phyloP scores from a whole-genome alignment of 257 asterid species.

The Solanum chaucha region DNA sequence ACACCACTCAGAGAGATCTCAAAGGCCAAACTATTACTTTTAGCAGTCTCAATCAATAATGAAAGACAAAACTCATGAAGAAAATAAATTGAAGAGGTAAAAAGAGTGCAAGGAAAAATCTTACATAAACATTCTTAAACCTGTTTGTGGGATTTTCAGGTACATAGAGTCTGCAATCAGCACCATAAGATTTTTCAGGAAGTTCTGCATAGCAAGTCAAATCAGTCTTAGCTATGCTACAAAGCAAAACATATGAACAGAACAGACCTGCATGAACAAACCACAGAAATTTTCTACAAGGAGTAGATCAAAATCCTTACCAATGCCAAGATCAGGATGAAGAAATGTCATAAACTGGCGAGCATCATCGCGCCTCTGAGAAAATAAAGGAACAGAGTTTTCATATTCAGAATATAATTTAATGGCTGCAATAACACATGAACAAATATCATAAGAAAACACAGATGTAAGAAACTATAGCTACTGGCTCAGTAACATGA shows the following conservation, averaged over 20 bases:
- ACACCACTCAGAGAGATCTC: not conserved
- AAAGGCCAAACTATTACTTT: slow-evolving; percentile 4
- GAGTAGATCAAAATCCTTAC: slow-evolving; percentile 34
- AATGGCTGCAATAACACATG: not conserved
- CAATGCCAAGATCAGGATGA: slow-evolving; percentile 91
- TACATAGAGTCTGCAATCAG: slow-evolving; percentile 85
- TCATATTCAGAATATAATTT: not conserved
- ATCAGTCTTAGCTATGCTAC: not conserved
- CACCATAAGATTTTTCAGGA: slow-evolving; percentile 92
- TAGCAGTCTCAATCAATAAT: not conserved
- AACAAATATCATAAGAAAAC: not conserved
- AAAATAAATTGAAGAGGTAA: not conserved
- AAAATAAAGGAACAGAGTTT: slow-evolving; percentile 2
- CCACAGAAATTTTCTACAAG: not conserved
- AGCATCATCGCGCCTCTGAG: slow-evolving; percentile 92
- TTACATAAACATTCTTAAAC: slow-evolving; percentile 99
- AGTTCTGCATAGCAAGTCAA: slow-evolving; percentile 48
- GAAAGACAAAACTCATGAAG: not conserved
- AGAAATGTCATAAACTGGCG: slow-evolving; percentile 73
- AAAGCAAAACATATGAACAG: not conserved
- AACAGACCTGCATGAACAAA: not conserved
- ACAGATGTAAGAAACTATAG: not conserved
- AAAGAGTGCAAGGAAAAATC: slow-evolving; percentile 23
- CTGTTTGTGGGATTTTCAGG: slow-evolving; percentile 89
- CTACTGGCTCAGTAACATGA: not conserved